Percentiles rank a stretch among this genome's conserved stretches.
Evolutionary conservation across 139 green algal genomes (phyloP).

Genomic region (Chlamydomonas schloesseri): DNA sequence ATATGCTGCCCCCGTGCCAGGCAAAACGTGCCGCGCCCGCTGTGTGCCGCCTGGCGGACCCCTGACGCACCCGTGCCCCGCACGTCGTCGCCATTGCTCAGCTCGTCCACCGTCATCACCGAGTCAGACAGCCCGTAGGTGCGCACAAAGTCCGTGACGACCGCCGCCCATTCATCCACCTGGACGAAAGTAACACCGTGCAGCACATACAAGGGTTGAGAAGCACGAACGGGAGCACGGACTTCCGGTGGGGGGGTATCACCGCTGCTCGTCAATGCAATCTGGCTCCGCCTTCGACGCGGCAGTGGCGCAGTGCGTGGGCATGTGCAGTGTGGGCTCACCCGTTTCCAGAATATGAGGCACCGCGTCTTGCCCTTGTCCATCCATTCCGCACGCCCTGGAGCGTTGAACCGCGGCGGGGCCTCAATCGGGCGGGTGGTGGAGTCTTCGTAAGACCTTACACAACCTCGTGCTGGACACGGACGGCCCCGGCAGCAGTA

Average conservation of each 20-base stretch:
- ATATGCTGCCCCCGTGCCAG: no score
- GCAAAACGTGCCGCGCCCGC: no score
- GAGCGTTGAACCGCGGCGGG: background rate
- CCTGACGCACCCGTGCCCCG: conserved; percentile 67
- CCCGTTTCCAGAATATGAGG: conserved; percentile 70
- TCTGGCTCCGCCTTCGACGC: no score
- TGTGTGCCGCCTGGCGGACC: no score
- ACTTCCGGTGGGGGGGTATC: background rate
- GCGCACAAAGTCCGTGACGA: conserved; percentile 61
- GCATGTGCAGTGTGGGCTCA: background rate
- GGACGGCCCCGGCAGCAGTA: no score
- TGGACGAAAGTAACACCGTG: background rate
- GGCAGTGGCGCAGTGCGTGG: no score
- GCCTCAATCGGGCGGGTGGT: background rate
- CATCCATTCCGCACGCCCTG: conserved; percentile 68
- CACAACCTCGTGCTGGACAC: conserved; percentile 50
- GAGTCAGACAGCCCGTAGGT: conserved; percentile 65
- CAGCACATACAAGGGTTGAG: background rate
- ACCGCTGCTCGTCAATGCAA: no score
- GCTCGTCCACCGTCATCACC: conserved; percentile 73
- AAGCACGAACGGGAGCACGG: background rate
- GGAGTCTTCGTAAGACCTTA: background rate
- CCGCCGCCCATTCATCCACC: conserved; percentile 69
- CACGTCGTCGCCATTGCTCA: conserved; percentile 66
- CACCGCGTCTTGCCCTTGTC: conserved; percentile 60